A percentile compares a stretch with the other conserved stretches of the same genome.
phyloP scores from a whole-genome alignment of 768 basidiomycete species.

The Hygrophoropsis aurantiaca region DNA sequence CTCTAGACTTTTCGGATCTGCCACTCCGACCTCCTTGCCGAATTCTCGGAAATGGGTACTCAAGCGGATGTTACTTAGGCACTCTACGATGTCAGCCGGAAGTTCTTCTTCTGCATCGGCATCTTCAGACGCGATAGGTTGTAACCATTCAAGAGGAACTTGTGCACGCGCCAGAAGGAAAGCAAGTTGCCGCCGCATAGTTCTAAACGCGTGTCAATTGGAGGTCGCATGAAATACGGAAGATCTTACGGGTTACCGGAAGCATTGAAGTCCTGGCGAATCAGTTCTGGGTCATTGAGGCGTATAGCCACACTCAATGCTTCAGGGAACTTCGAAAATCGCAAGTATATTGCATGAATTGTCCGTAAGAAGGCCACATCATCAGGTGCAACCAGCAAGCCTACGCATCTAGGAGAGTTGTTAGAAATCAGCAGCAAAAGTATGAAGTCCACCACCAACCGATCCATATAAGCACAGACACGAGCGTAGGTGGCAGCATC shows the following conservation, averaged over 20 bases:
- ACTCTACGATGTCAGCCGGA: conserved; percentile 80
- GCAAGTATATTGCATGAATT: conserved; percentile 85
- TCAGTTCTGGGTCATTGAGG: conserved; percentile 74
- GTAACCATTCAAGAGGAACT: conserved; percentile 87
- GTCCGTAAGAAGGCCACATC: conserved; percentile 87
- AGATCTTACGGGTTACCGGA: conserved; percentile 80
- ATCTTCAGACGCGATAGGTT: conserved; percentile 48
- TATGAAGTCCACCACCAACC: conserved; percentile 44
- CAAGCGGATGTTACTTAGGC: conserved; percentile 82
- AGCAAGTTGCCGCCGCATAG: conserved; percentile 94
- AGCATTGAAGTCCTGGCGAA: conserved; percentile 85
- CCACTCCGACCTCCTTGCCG: conserved; percentile 90
- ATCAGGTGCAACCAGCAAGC: conserved; percentile 88
- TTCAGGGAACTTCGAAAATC: conserved; percentile 87
- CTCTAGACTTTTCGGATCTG: conserved; percentile 87
- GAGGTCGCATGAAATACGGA: neutral
- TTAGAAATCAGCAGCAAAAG: conserved; percentile 3
- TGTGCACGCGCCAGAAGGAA: conserved; percentile 92
- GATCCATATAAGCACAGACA: conserved; percentile 95
- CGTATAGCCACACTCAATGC: conserved; percentile 85
- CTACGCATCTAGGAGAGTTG: conserved; percentile 63
- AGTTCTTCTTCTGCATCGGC: conserved; percentile 64
- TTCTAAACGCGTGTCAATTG: conserved; percentile 34
- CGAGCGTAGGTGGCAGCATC: conserved; percentile 86
- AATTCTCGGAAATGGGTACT: conserved; percentile 86